Conservation (phyloP, 768 basidiomycete genomes). For the Lactarius vividus region DNA sequence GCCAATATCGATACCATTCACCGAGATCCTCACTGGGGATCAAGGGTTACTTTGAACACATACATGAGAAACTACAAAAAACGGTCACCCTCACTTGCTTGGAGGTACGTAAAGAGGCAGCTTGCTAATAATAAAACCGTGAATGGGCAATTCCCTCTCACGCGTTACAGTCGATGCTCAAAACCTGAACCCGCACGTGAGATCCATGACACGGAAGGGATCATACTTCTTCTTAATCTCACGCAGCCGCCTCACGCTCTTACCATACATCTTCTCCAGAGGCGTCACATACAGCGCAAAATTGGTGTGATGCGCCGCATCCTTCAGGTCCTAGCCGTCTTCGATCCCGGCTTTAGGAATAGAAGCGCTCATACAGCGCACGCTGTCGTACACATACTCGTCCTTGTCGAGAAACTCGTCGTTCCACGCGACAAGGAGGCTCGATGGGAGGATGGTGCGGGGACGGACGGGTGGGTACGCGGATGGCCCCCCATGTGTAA, state of each 20-base stretch:
- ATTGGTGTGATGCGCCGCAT: constrained; percentile 52
- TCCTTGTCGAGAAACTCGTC: constrained; percentile 43
- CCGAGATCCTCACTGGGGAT: too few species aligned
- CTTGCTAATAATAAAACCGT: not conserved
- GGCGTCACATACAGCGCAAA: constrained; percentile 56
- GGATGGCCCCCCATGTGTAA: constrained; percentile 16
- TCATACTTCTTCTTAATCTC: constrained; percentile 48
- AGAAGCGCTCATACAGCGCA: constrained; percentile 38
- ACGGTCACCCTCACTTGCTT: not conserved
- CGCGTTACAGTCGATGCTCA: not conserved
- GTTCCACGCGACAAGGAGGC: constrained; percentile 44
- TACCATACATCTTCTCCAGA: constrained; percentile 48
- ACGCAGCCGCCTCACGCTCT: constrained; percentile 42
- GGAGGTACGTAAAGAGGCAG: not conserved
- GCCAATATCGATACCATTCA: too few species aligned
- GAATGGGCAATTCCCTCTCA: not conserved
- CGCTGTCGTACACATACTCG: constrained; percentile 40
- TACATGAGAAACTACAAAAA: not conserved
- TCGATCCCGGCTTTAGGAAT: constrained; percentile 40
- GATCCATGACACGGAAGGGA: constrained; percentile 58
- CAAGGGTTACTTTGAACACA: not conserved
- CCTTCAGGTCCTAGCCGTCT: constrained; percentile 41
- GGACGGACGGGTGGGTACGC: constrained; percentile 21
- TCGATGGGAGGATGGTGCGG: not conserved
- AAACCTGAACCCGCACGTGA: constrained; percentile 59